Evolutionary conservation across 768 basidiomycete genomes (phyloP), one percentile per base, ranked within the genome.

Genomic region (Russula vinacea): DNA sequence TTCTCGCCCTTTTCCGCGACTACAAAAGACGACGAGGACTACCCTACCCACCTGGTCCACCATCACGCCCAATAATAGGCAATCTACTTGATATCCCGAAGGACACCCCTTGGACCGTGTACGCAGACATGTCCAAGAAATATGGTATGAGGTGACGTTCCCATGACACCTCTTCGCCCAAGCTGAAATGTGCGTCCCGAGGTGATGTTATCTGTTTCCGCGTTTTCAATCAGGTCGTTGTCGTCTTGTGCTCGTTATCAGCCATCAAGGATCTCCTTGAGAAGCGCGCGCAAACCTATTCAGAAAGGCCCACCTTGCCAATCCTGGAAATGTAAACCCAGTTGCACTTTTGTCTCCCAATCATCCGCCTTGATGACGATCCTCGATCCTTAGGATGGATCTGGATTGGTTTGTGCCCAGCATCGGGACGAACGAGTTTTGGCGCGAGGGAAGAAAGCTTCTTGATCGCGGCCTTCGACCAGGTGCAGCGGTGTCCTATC

Each of bases 201-300:
- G 58, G 24, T 33, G 32, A 62, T 19, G 4, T 66, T 3, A 37
- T 67, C 2, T 40, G 24, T 65, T 56, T 78, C 49, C 71, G 71
- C 42, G 62, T 82, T 26, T 70, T 85, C 35, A 77, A 79, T 22
- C 79, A 79, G 58, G 75, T 78, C 11, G 77, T 82, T 70, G 68
- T 85, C 51, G 73, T 86, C 56, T 72, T 86, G 39, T 81, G 78
- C 70, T 79, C 78, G 56, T 61, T 75, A 62, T 74, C 78, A 57
- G 78, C 76, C 7, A 75, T 79, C 33, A 75, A 76, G 16, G 82
- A 80, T 57, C 72, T 86, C 24, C 73, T 86, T 33, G 83, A 84
- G 44, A 83, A 78, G 68, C 77, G 82, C 54, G 80, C 83, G 59
- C 69, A 77, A 19, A 5, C 16, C 2, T 59, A 64, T 6, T 37